phyloP scores from a whole-genome alignment of 1,139 yeast genomes.

The Suhomyces coccinellae region DNA sequence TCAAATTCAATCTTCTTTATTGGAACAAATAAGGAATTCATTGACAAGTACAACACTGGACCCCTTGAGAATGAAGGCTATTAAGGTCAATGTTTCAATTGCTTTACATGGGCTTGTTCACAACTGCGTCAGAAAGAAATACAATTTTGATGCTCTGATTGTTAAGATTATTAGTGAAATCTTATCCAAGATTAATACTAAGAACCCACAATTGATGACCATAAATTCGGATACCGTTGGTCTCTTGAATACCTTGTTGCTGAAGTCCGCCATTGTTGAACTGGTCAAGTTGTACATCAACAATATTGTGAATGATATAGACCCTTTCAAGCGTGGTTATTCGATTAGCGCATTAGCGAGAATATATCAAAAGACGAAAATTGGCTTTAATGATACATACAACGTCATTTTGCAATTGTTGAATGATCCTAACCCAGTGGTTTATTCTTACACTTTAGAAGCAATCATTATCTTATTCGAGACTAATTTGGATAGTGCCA shows the following conservation, averaged over 20 bases:
- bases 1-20: slow-evolving; percentile 80
- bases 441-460: slow-evolving; percentile 70
- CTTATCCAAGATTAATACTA: slow-evolving; percentile 47
- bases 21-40: slow-evolving; percentile 74
- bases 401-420: slow-evolving; percentile 63
- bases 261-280: slow-evolving; percentile 40
- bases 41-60: slow-evolving; percentile 31
- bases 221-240: slow-evolving; percentile 74
- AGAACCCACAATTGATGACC: slow-evolving; percentile 40
- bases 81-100: slow-evolving; percentile 59
- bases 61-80: slow-evolving; percentile 46
- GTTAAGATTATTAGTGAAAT: slow-evolving; percentile 57
- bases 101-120: slow-evolving; percentile 62
- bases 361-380: slow-evolving; percentile 46
- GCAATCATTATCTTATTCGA: slow-evolving; percentile 59
- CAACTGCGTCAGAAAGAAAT: slow-evolving; percentile 28
- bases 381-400: slow-evolving; percentile 44
- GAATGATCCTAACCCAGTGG: slow-evolving; percentile 81
- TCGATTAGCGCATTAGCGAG: slow-evolving; percentile 60
- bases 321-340: slow-evolving; percentile 69
- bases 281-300: slow-evolving; percentile 57
- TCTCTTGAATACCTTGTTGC: slow-evolving; percentile 46
- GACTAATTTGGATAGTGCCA: slow-evolving; percentile 50
- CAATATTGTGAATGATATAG: slow-evolving; percentile 53
- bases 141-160: slow-evolving; percentile 44